These are phyloP conservation scores for Phytopythium cucurbitacearum DNA, from an alignment of 352 stramenopile genomes.

Conservation along the genomic window DNA sequence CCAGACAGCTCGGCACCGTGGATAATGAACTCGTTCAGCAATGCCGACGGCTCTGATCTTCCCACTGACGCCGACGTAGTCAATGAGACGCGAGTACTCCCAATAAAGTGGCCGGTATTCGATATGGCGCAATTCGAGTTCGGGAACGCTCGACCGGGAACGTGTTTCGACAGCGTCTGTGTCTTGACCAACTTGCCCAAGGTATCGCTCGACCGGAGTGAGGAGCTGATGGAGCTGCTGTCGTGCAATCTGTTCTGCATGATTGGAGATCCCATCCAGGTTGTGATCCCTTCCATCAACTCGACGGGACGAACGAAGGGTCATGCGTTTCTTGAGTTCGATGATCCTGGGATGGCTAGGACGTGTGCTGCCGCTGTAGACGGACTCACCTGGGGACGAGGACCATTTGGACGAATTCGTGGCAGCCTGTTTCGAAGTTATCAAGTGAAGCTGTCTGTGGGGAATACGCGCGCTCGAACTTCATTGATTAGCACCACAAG, in stretches of 20 bases:
- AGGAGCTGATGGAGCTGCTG: conserved; percentile 72
- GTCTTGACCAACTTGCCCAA: conserved; percentile 81
- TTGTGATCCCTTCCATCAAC: conserved; percentile 66
- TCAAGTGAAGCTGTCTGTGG: conserved; percentile 53
- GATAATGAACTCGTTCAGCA: neutral
- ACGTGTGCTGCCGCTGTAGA: conserved; percentile 54
- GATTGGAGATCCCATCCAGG: conserved; percentile 78
- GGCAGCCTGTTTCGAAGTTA: conserved; percentile 79
- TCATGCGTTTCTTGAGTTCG: conserved; percentile 82
- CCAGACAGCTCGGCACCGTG: no score
- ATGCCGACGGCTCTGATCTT: neutral
- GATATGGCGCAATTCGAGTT: conserved; percentile 89
- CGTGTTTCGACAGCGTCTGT: conserved; percentile 80
- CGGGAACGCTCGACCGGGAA: conserved; percentile 64
- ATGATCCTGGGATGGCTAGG: conserved; percentile 58
- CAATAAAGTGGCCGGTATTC: conserved; percentile 86
- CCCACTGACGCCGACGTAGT: neutral
- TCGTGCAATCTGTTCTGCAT: conserved; percentile 77
- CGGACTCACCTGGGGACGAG: conserved; percentile 65
- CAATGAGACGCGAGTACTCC: conserved; percentile 13
- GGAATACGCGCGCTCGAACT: conserved; percentile 7
- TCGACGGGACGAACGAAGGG: conserved; percentile 65
- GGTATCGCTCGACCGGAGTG: conserved; percentile 64
- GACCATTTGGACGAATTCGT: conserved; percentile 55
- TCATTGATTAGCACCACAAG: neutral